Evolutionary conservation across 495 filamentous ascomycete species (phyloP).

Genomic region (Neurospora africana): DNA sequence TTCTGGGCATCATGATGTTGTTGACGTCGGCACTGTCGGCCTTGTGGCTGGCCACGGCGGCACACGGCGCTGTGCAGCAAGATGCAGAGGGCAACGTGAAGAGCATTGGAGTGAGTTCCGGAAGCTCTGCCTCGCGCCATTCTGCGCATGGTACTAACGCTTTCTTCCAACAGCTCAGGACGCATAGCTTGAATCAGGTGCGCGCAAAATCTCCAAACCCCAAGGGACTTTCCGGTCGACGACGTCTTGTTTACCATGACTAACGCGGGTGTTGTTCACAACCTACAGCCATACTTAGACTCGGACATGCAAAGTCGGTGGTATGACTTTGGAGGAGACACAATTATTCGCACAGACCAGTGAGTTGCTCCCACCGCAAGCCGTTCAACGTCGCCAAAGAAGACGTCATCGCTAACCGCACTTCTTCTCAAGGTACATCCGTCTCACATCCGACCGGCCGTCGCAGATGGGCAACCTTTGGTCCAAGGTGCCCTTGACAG

Average conservation of each 20-base stretch:
- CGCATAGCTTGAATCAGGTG: constrained; percentile 59
- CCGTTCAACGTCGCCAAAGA: background rate
- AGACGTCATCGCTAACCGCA: background rate
- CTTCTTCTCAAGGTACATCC: constrained; percentile 59
- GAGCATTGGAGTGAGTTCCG: constrained; percentile 43
- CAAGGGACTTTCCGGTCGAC: constrained; percentile 3
- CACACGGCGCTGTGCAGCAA: constrained; percentile 30
- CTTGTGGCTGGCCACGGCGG: constrained; percentile 44
- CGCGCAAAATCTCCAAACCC: constrained; percentile 3
- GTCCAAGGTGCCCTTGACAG: constrained; percentile 86
- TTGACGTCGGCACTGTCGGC: constrained; percentile 38
- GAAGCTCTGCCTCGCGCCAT: background rate
- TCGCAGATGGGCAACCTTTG: constrained; percentile 89
- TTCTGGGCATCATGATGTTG: constrained; percentile 29
- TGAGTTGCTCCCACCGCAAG: constrained; percentile 29
- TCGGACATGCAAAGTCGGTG: constrained; percentile 98
- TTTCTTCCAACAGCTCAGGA: constrained; percentile 50
- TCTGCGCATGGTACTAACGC: constrained; percentile 1
- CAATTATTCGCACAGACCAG: constrained; percentile 86
- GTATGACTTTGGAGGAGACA: constrained; percentile 98
- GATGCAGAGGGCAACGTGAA: constrained; percentile 40
- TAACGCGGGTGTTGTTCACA: background rate
- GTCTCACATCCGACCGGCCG: constrained; percentile 79
- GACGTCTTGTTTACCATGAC: background rate
- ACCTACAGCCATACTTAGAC: constrained; percentile 77